Conservation (phyloP, 305 asterid species). For the Rubia peregrina region DNA sequence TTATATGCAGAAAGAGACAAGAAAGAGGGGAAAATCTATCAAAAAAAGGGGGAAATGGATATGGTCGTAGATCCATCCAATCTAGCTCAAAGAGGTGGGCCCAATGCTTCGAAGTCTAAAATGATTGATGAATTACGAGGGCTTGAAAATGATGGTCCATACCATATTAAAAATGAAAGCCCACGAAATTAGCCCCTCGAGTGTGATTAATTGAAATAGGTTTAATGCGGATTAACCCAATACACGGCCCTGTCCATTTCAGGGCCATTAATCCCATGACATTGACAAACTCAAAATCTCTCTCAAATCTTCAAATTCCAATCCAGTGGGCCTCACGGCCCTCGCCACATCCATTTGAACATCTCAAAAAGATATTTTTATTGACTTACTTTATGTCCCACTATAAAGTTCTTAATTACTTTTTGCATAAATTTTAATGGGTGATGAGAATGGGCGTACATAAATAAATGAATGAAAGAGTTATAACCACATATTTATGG, state of each 20-base stretch:
- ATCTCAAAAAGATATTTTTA: too few species aligned
- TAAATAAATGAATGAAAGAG: too few species aligned
- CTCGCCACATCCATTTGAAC: too few species aligned
- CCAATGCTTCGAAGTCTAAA: background rate
- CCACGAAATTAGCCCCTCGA: conserved; percentile 16
- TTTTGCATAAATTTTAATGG: too few species aligned
- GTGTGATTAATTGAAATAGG: background rate
- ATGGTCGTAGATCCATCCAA: background rate
- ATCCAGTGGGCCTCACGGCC: background rate
- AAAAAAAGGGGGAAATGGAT: background rate
- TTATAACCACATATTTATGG: too few species aligned
- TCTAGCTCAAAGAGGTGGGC: conserved; percentile 7
- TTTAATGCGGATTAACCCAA: background rate
- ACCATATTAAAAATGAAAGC: background rate
- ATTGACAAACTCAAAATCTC: conserved; percentile 5
- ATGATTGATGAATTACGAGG: background rate
- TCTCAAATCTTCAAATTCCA: background rate
- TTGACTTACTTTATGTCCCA: too few species aligned
- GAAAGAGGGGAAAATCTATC: too few species aligned
- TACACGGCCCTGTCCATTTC: background rate
- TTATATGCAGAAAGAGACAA: too few species aligned
- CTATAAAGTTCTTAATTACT: too few species aligned
- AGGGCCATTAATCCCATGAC: background rate
- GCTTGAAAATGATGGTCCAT: conserved; percentile 12
- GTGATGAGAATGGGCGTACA: too few species aligned